phyloP scores from a whole-genome alignment of 257 asterid species.

The Forsythia suspensa region DNA sequence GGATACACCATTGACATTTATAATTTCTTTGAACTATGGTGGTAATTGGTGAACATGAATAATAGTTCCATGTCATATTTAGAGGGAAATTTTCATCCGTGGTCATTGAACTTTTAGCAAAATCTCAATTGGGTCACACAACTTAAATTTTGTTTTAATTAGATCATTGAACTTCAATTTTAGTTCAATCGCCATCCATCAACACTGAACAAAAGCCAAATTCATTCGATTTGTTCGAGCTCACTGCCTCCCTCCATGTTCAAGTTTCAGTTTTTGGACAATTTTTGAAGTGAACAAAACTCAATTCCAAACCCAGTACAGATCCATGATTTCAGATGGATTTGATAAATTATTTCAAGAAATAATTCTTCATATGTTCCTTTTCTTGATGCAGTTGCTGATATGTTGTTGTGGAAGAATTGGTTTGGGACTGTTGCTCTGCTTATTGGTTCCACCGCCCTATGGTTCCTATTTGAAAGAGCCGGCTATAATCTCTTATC shows the following conservation, averaged over 20 bases:
- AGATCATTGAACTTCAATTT: not conserved
- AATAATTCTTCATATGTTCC: not conserved
- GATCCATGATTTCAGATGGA: not conserved
- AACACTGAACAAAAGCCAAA: too few species aligned
- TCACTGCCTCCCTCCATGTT: slow-evolving; percentile 7
- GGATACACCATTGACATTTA: too few species aligned
- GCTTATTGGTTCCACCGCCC: slow-evolving; percentile 67
- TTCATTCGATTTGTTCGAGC: too few species aligned
- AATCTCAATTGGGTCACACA: not conserved
- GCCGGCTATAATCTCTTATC: slow-evolving; percentile 83
- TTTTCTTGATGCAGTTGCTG: slow-evolving; percentile 66
- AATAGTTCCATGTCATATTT: too few species aligned
- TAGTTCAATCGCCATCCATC: too few species aligned
- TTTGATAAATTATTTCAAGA: not conserved
- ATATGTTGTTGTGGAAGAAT: slow-evolving; percentile 77
- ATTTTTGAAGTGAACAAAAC: not conserved
- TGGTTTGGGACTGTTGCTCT: slow-evolving; percentile 47
- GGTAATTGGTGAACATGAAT: too few species aligned
- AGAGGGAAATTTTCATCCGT: too few species aligned
- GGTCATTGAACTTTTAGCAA: too few species aligned
- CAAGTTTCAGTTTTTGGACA: not conserved
- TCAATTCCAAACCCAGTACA: too few species aligned
- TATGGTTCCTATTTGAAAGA: slow-evolving; percentile 83
- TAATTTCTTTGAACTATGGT: too few species aligned
- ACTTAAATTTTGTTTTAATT: too few species aligned